A percentile compares a stretch with the other conserved stretches of the same genome.
phyloP scores from a whole-genome alignment of 805 yeast genomes.

The Tetrapisispora taiwanensis region DNA sequence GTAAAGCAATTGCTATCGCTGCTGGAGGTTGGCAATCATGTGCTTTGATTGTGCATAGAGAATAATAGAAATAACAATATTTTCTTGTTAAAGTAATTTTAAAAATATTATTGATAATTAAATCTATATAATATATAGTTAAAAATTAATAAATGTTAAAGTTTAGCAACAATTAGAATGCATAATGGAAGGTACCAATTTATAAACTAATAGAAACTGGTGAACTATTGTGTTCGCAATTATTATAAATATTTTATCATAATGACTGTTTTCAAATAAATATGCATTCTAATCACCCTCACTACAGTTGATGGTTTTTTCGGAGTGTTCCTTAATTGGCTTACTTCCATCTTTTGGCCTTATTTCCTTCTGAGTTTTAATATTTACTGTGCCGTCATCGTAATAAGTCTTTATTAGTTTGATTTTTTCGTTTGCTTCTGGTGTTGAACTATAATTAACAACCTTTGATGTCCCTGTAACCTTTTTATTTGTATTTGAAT shows the following conservation, averaged over 20 bases:
- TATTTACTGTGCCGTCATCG: constrained; percentile 35
- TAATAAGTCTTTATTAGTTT: constrained; percentile 31
- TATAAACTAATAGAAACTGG: too few relatives aligned
- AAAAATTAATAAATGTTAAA: too few relatives aligned
- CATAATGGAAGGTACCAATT: too few relatives aligned
- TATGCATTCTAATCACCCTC: constrained; percentile 6
- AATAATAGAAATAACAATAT: neutral
- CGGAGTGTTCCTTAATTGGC: constrained; percentile 27
- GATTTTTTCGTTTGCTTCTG: constrained; percentile 37
- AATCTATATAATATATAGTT: too few relatives aligned
- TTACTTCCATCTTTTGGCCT: constrained; percentile 32
- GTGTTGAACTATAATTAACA: constrained; percentile 29
- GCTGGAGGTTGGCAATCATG: constrained; percentile 80
- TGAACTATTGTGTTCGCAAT: too few relatives aligned
- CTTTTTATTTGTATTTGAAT: constrained; percentile 10
- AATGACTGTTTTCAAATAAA: too few relatives aligned
- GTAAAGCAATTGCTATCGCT: constrained; percentile 48
- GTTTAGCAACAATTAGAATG: too few relatives aligned
- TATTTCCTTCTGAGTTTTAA: constrained; percentile 31
- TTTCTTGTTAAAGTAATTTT: too few relatives aligned
- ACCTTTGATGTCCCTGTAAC: constrained; percentile 33
- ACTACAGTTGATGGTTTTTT: constrained; percentile 11
- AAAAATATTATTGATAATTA: too few relatives aligned
- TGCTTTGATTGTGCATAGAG: constrained; percentile 37
- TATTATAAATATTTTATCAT: too few relatives aligned